Evolutionary conservation across 352 stramenopile genomes (phyloP).

Genomic region (Thraustochytrium sp.): DNA sequence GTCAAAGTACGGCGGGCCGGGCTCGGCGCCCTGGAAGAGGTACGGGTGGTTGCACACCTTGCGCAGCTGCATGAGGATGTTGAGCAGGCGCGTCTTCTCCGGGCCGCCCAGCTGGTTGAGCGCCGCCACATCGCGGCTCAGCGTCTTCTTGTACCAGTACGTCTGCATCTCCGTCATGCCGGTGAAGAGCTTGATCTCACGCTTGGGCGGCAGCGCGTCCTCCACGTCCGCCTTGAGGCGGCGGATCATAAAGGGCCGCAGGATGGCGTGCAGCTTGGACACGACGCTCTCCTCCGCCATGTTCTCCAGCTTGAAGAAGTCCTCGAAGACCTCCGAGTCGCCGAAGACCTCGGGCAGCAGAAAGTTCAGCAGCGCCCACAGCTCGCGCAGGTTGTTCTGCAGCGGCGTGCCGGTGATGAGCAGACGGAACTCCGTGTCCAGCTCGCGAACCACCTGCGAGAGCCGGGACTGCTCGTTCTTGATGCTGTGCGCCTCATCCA

Average conservation of each 20-base stretch:
- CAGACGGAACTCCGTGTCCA: constrained; percentile 66
- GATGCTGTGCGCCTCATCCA: constrained; percentile 96
- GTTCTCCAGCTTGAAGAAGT: constrained; percentile 97
- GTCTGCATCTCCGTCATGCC: constrained; percentile 94
- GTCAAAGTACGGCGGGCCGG: constrained; percentile 90
- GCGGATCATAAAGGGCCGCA: constrained; percentile 94
- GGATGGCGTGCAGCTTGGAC: constrained; percentile 79
- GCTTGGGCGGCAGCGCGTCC: constrained; percentile 92
- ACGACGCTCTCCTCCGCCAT: constrained; percentile 81
- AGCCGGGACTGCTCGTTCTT: constrained; percentile 98
- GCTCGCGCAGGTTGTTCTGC: constrained; percentile 98
- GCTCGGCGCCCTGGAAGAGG: constrained; percentile 96
- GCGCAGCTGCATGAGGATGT: constrained; percentile 89
- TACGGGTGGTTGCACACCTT: constrained; percentile 99
- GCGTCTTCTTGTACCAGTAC: constrained; percentile 95
- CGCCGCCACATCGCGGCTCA: constrained; percentile 87
- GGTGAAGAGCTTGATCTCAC: constrained; percentile 97
- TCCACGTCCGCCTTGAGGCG: constrained; percentile 97
- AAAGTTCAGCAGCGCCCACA: constrained; percentile 99
- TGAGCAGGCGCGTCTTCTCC: constrained; percentile 60
- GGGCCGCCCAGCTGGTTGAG: constrained; percentile 94
- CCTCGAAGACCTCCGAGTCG: constrained; percentile 94
- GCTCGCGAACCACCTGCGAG: constrained; percentile 60
- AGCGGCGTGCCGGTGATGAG: constrained; percentile 82
- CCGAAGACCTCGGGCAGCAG: constrained; percentile 91